These are phyloP conservation scores for Zymoseptoria passerinii DNA, from an alignment of 2,329 filamentous ascomycete species.

Conservation along the genomic window DNA sequence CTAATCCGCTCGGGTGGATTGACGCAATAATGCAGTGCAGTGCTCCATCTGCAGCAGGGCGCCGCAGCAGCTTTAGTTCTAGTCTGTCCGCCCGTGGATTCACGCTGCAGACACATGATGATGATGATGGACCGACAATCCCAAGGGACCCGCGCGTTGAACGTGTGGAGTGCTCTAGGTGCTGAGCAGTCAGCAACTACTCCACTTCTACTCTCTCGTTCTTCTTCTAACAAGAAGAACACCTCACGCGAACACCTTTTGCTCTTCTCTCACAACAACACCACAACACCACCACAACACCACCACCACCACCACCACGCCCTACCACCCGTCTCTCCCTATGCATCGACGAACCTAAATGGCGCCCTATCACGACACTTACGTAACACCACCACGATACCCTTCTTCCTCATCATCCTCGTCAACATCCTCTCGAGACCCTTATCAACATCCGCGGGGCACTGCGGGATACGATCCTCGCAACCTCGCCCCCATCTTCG, in stretches of 20 bases:
- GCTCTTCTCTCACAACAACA: not conserved
- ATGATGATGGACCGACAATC: not conserved
- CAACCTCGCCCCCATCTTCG: slow-evolving; percentile 18
- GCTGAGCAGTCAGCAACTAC: not conserved
- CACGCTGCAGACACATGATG: no score
- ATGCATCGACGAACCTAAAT: slow-evolving; percentile 9
- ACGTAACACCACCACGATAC: slow-evolving; percentile 10
- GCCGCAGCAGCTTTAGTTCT: not conserved
- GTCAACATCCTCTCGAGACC: not conserved
- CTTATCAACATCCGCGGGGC: not conserved
- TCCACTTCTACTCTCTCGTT: not conserved
- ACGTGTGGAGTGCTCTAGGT: not conserved
- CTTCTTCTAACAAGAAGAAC: not conserved
- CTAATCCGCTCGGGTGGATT: no score
- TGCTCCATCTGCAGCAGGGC: not conserved
- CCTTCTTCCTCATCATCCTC: not conserved
- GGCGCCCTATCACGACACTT: slow-evolving; percentile 19
- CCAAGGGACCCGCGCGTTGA: not conserved
- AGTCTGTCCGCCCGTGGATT: no score
- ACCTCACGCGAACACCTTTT: not conserved
- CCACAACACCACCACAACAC: not conserved
- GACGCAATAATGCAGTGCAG: no score
- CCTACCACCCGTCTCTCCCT: not conserved
- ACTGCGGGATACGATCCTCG: not conserved
- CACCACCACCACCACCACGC: not conserved